Conservation (phyloP, 1,284 basidiomycete species). For the Amylostereum areolatum region DNA sequence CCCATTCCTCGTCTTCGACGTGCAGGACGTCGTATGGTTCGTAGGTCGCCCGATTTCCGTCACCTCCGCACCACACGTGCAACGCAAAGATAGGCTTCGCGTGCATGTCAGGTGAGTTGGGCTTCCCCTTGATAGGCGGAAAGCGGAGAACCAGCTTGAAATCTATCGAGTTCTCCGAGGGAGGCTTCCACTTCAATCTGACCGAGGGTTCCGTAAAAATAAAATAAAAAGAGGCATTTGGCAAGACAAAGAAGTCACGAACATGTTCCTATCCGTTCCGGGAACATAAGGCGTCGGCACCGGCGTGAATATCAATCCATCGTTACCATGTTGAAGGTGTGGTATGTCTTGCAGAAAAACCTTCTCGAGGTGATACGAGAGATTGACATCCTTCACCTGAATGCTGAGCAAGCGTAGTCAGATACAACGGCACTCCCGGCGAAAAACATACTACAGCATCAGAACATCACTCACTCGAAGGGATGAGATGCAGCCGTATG, state of each 20-base stretch:
- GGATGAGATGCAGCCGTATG: slow-evolving; percentile 62
- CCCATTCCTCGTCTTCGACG: slow-evolving; percentile 91
- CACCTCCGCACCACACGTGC: slow-evolving; percentile 72
- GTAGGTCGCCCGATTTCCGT: slow-evolving; percentile 53
- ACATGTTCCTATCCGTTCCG: slow-evolving; percentile 95
- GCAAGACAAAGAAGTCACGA: slow-evolving; percentile 20
- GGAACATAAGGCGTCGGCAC: slow-evolving; percentile 79
- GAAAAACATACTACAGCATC: slow-evolving; percentile 22
- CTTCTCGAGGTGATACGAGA: slow-evolving; percentile 85
- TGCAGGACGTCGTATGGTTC: slow-evolving; percentile 86
- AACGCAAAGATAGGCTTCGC: slow-evolving; percentile 87
- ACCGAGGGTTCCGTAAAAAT: neutral
- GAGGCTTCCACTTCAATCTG: slow-evolving; percentile 98
- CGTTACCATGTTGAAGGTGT: slow-evolving; percentile 87
- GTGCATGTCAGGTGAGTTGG: slow-evolving; percentile 66
- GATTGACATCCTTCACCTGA: slow-evolving; percentile 81
- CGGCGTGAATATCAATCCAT: slow-evolving; percentile 96
- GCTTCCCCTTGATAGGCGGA: slow-evolving; percentile 56
- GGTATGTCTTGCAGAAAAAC: slow-evolving; percentile 86
- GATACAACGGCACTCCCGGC: slow-evolving; percentile 5
- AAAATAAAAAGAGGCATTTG: too few relatives aligned
- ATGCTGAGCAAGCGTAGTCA: slow-evolving; percentile 44
- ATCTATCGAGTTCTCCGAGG: slow-evolving; percentile 96
- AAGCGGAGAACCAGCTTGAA: slow-evolving; percentile 94
- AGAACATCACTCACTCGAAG: slow-evolving; percentile 59